Base-by-base conservation (phyloP, 1,284 basidiomycete genomes). In the Ustilago esculenta region DNA sequence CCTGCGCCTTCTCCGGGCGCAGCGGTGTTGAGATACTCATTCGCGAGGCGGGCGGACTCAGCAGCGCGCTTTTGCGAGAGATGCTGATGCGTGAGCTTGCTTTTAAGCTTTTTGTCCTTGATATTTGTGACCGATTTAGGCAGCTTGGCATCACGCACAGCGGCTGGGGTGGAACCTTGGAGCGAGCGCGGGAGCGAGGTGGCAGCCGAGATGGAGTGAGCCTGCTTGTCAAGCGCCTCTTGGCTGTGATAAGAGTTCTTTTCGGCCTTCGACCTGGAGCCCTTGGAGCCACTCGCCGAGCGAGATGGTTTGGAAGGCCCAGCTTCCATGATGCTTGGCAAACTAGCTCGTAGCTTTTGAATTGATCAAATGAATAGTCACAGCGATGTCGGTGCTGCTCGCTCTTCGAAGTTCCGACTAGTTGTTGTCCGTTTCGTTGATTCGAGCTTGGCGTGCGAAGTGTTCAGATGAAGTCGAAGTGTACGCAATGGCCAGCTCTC, bases 1-100 rank as follows among this genome's bases (percentile, higher is more conserved):
- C 92, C 92, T 0, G 85, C 85, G 8, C 90, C 89, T 46, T 81
- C 77, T 12, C 79, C 77, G 1, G 76, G 70, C 0, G 63, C 59
- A 5, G 73, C 32, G 18, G 59, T 59, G 65, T 81, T 69, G 60
- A 81, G 60, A 43, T 76, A 81, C 27, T 73, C 71, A 56, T 79
- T 72, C n/a, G 79, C 79, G 17, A 79, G 69, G 35, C 63, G 49
- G 1, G 75, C 76, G 43, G 79, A 71, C 37, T 73, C 63, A n/a
- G 70, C 68, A 0, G 80, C 80, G 27, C 80, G 67, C 35, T 70
- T 72, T 17, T 52, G 57, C 9, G 71, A 72, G 15, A 81, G 49
- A 42, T 75, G 74, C 41, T 75, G 72, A 23, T 72, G 53, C 18
- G 67, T 50, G n/a, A 81, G 64, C 32, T 78, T 72, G 29, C 77